Evolutionary conservation across 768 basidiomycete species (phyloP).

Genomic region (Mycena olivaceomarginata): DNA sequence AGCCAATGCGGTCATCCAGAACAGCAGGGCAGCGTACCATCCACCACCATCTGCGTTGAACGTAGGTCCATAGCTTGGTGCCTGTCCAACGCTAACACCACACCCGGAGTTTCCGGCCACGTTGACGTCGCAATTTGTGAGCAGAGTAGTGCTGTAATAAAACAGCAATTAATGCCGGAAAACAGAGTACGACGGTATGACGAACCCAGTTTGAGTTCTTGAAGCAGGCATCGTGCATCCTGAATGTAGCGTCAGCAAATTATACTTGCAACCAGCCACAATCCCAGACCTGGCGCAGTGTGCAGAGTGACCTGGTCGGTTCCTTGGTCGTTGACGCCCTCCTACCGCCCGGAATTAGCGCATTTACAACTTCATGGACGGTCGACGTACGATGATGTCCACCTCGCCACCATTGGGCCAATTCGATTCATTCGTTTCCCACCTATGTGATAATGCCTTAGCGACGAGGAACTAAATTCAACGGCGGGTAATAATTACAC

Average conservation of each 20-base stretch:
- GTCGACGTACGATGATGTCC: constrained; percentile 54
- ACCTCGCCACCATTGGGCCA: constrained; percentile 71
- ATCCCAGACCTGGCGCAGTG: constrained; percentile 60
- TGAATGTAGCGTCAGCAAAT: constrained; percentile 17
- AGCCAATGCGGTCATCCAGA: neutral
- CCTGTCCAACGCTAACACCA: constrained; percentile 59
- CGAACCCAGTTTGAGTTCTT: constrained; percentile 66
- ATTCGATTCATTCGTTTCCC: constrained; percentile 67
- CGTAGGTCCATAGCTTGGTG: constrained; percentile 71
- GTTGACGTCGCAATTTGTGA: constrained; percentile 28
- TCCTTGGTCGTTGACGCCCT: constrained; percentile 68
- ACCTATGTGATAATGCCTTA: constrained; percentile 50
- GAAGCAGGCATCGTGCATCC: constrained; percentile 68
- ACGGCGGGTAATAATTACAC: constrained; percentile 51
- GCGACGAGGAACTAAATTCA: constrained; percentile 20
- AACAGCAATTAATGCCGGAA: neutral
- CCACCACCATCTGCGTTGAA: constrained; percentile 79
- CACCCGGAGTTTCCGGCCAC: constrained; percentile 72
- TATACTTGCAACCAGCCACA: neutral
- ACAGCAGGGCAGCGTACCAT: constrained; percentile 64
- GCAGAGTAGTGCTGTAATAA: constrained; percentile 52
- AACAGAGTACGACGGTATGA: neutral
- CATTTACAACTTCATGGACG: neutral
- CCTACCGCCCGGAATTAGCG: constrained; percentile 33
- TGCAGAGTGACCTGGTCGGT: constrained; percentile 66